Evolutionary conservation across 768 basidiomycete species (phyloP).

Genomic region (Boletus edulis): DNA sequence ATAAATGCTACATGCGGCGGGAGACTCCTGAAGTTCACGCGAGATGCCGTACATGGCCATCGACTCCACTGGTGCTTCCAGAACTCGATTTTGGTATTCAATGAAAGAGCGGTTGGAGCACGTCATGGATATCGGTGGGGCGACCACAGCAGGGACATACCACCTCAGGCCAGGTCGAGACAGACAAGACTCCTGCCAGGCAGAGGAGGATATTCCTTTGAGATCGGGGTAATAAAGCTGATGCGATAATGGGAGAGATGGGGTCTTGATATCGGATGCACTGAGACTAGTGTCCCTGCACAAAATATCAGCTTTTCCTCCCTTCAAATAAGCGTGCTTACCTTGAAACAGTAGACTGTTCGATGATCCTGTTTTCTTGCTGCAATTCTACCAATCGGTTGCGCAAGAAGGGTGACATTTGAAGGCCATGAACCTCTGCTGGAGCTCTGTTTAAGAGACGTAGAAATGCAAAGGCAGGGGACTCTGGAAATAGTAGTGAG

Average conservation of each 20-base stretch:
- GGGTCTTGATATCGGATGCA: slow-evolving; percentile 16
- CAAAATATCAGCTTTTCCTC: slow-evolving; percentile 5
- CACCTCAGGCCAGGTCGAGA: slow-evolving; percentile 79
- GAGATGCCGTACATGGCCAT: slow-evolving; percentile 85
- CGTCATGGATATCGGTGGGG: slow-evolving; percentile 74
- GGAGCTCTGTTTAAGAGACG: slow-evolving; percentile 63
- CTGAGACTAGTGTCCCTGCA: slow-evolving; percentile 20
- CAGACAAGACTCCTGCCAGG: slow-evolving; percentile 77
- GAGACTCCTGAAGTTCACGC: slow-evolving; percentile 58
- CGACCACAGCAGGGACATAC: slow-evolving; percentile 82
- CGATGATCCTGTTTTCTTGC: slow-evolving; percentile 39
- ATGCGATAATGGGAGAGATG: slow-evolving; percentile 27
- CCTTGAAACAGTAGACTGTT: slow-evolving; percentile 45
- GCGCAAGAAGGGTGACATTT: slow-evolving; percentile 57
- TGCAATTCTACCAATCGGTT: slow-evolving; percentile 49
- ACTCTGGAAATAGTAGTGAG: slow-evolving; percentile 36
- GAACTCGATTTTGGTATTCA: slow-evolving; percentile 58
- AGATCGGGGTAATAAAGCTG: slow-evolving; percentile 46
- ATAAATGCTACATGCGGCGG: slow-evolving; percentile 46
- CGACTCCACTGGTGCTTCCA: slow-evolving; percentile 72
- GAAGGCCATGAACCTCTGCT: slow-evolving; percentile 61
- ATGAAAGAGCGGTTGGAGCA: slow-evolving; percentile 78
- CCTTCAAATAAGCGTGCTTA: slow-evolving; percentile 28
- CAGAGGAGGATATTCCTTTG: slow-evolving; percentile 52
- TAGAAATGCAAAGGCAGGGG: slow-evolving; percentile 72